Percentiles rank a stretch among this genome's conserved stretches.
phyloP scores from a whole-genome alignment of 1,284 basidiomycete species.

The Trichosporon sp. region DNA sequence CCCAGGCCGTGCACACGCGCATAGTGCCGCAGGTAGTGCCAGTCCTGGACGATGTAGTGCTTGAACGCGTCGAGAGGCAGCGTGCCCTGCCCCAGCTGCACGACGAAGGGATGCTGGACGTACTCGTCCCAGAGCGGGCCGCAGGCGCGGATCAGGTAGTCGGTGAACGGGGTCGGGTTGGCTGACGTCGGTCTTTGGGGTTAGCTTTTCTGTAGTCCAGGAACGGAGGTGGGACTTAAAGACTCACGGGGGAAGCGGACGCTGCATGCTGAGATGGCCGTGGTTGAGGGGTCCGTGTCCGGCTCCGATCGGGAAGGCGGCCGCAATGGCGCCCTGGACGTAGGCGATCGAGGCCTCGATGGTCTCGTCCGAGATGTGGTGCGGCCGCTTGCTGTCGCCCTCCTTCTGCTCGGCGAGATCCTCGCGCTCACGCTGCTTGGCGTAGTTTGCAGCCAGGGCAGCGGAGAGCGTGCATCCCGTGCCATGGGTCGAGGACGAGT shows the following conservation, averaged over 20 bases:
- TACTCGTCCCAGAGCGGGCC: conserved; percentile 62
- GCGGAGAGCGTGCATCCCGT: conserved; percentile 91
- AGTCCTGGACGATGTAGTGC: conserved; percentile 76
- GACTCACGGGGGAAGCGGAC: conserved; percentile 66
- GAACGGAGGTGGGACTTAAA: not conserved
- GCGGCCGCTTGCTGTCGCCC: not conserved
- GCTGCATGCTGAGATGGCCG: conserved; percentile 65
- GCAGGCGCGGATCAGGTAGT: conserved; percentile 67
- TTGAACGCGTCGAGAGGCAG: conserved; percentile 70
- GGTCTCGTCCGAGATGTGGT: conserved; percentile 62
- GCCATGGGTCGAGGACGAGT: conserved; percentile 80
- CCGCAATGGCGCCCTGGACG: conserved; percentile 75
- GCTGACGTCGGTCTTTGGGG: conserved; percentile 64
- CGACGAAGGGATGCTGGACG: conserved; percentile 76
- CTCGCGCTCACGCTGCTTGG: conserved; percentile 13
- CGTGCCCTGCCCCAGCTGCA: conserved; percentile 70
- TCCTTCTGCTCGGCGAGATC: not conserved
- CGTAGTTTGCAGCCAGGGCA: conserved; percentile 66
- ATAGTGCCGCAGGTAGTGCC: conserved; percentile 60
- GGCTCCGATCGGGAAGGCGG: conserved; percentile 69
- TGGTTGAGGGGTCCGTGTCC: conserved; percentile 90
- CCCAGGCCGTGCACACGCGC: conserved; percentile 65
- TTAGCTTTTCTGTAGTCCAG: conserved; percentile 13
- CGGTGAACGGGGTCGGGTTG: conserved; percentile 71
- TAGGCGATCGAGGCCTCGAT: conserved; percentile 67